Evolutionary conservation across 2,329 filamentous ascomycete genomes (phyloP), one percentile per base, ranked within the genome.

Genomic region (Diaporthe capsici): DNA sequence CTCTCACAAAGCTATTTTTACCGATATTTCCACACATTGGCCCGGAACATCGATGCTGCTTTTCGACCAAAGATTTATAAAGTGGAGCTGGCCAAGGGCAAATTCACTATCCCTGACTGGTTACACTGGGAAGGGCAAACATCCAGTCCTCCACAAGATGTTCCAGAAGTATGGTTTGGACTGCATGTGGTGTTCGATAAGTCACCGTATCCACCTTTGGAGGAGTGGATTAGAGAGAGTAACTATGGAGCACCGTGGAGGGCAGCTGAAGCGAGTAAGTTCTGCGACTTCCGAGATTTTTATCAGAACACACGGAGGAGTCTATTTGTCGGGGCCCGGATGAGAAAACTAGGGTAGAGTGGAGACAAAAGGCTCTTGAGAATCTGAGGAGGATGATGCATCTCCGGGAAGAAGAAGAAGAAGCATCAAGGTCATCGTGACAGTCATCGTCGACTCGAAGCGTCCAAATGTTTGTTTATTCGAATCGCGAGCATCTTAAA

Each of bases 131-230:
- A 31, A 8, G 49, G 67, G 8, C 44, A 44, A n/a, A 10, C 2
- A 13, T 39, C 12, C 37, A 13, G 37, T 13, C 2, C n/a, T 9
- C 49, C 67, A 20, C 6, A 1, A 28, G 28, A 55, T 13, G 12
- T 42, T 17, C 9, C 34, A 42, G 34, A 44, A 13, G 1, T 10
- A 7, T 70, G 49, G 67, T 20, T 25, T 31, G 67, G 22, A n/a
- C 22, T 57, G 13, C 67, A 34, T 12, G 1, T 70, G 15, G 34
- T 70, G 8, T 70, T 70, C 34, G n/a, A 55, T 15, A 22, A 42
- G 67, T 70, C 67, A 20, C 67, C 67, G 2, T 70, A 70, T 28
- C 67, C 67, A 31, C 22, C 67, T 55, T 57, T 70, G 10, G n/a
- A 55, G 67, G 49, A 70, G 34, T 57, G 67, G 67, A 55, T 28